Conservation (phyloP, 1,284 basidiomycete genomes). For the Pascua guehoae region DNA sequence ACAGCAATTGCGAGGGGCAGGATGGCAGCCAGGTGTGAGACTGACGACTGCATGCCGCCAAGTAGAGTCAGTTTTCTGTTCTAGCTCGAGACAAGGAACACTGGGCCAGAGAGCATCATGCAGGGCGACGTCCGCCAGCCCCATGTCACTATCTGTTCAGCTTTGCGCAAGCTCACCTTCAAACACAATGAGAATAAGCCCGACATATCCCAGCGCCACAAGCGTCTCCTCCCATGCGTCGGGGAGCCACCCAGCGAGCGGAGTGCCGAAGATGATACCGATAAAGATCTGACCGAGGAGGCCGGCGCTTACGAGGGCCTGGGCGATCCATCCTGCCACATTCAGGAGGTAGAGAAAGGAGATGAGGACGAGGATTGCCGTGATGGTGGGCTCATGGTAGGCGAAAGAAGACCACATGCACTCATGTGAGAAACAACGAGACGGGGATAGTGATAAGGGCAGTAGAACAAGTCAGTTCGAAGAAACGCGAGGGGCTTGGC, state of each 20-base stretch:
- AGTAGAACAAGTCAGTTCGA: no score
- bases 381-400: constrained; percentile 41
- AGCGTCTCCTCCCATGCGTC: constrained; percentile 51
- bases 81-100: no score
- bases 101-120: no score
- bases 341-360: constrained; percentile 50
- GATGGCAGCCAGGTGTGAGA: constrained; percentile 48
- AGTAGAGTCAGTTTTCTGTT: neutral
- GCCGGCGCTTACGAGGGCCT: constrained; percentile 40
- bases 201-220: constrained; percentile 55
- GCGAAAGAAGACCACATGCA: constrained; percentile 33
- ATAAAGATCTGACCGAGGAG: constrained; percentile 54
- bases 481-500: no score
- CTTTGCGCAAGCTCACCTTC: constrained; percentile 46
- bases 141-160: no score
- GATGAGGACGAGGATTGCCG: constrained; percentile 39
- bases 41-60: constrained; percentile 54
- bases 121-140: neutral
- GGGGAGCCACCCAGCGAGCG: constrained; percentile 52
- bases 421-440: constrained; percentile 4
- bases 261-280: constrained; percentile 55
- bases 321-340: constrained; percentile 33
- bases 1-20: constrained; percentile 52
- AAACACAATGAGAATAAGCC: constrained; percentile 57
- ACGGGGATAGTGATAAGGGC: constrained; percentile 1